phyloP scores from a whole-genome alignment of 495 filamentous ascomycete genomes.

The Schizothecium vesticola region DNA sequence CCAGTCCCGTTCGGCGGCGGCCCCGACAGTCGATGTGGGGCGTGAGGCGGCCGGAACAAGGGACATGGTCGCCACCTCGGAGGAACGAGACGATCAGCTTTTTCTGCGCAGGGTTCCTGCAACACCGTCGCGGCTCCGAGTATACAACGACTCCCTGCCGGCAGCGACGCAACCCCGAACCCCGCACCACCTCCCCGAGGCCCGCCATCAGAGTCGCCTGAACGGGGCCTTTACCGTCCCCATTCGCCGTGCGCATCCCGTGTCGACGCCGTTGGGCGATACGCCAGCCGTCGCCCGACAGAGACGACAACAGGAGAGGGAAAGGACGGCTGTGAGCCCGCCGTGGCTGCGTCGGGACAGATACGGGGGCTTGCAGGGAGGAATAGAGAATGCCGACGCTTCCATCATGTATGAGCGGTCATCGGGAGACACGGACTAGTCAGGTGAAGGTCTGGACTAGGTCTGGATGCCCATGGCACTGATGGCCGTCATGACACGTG shows the following conservation, averaged over 20 bases:
- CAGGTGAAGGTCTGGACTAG: not conserved
- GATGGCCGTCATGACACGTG: not conserved
- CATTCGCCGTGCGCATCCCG: slow-evolving; percentile 9
- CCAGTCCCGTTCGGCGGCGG: not conserved
- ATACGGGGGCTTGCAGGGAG: slow-evolving; percentile 42
- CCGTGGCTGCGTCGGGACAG: slow-evolving; percentile 33
- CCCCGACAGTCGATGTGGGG: not conserved
- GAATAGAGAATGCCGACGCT: slow-evolving; percentile 43
- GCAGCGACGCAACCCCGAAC: slow-evolving; percentile 51
- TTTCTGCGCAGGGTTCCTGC: not conserved
- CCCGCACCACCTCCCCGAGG: slow-evolving; percentile 48
- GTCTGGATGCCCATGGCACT: not conserved
- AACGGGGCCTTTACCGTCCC: slow-evolving; percentile 45
- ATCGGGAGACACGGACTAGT: slow-evolving; percentile 3
- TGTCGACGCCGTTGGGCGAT: not conserved
- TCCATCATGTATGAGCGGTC: slow-evolving; percentile 31
- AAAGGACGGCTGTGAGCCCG: slow-evolving; percentile 25
- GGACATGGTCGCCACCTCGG: not conserved
- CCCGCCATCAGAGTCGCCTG: slow-evolving; percentile 44
- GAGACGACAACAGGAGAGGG: not conserved
- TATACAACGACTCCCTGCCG: slow-evolving; percentile 50
- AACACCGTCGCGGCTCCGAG: slow-evolving; percentile 9
- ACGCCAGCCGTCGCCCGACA: not conserved
- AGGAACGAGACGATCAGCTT: not conserved
- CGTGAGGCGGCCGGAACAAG: not conserved